These are phyloP conservation scores for Fusarium cicatricum DNA, from an alignment of 2,329 filamentous ascomycete species.

Conservation along the genomic window DNA sequence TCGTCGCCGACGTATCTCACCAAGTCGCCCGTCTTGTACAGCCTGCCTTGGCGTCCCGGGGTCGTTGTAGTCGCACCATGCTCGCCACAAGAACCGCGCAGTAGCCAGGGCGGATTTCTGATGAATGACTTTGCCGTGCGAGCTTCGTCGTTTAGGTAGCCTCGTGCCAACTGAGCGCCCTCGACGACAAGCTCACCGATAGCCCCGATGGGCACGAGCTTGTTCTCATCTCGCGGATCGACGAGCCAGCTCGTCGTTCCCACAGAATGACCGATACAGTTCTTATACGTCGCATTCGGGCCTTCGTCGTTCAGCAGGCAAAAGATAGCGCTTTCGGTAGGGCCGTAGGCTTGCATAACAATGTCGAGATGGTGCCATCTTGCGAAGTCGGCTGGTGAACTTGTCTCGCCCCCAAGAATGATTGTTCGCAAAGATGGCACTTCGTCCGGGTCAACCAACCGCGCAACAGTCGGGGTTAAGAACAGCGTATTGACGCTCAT, in stretches of 20 bases:
- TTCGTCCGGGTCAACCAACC: background rate
- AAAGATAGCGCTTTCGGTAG: conserved; percentile 2
- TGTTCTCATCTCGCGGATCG: conserved; percentile 5
- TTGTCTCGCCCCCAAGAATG: background rate
- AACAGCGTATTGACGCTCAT: background rate
- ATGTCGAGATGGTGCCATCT: background rate
- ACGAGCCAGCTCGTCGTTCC: conserved; percentile 20
- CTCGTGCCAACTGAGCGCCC: conserved; percentile 23
- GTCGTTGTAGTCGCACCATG: background rate
- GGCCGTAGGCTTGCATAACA: background rate
- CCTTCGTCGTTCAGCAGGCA: background rate
- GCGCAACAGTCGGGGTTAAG: background rate
- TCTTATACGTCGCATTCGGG: background rate
- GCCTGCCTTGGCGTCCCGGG: background rate
- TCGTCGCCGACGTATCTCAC: conserved; percentile 21
- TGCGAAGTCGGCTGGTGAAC: background rate
- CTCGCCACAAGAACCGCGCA: background rate
- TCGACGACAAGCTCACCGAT: conserved; percentile 35
- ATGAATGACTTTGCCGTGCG: background rate
- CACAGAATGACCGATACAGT: background rate
- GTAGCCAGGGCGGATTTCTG: conserved; percentile 4
- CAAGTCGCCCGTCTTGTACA: conserved; percentile 8
- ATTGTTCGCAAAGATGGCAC: background rate
- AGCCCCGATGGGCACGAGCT: conserved; percentile 20
- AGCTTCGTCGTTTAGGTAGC: conserved; percentile 14